Conservation (phyloP, 805 yeast species). For the Pichia exigua region DNA sequence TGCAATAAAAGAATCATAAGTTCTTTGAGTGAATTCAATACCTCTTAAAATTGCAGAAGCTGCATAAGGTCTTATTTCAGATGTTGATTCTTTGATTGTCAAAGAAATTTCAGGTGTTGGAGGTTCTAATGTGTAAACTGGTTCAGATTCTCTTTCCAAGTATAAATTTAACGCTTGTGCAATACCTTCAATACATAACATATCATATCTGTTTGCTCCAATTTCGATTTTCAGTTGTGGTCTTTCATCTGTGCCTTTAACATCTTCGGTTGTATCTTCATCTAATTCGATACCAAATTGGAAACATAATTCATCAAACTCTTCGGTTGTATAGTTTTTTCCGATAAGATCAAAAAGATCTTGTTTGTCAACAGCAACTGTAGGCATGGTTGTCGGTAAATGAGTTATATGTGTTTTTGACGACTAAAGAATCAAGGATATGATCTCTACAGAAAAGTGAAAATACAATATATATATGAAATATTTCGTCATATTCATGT, state of each 20-base stretch:
- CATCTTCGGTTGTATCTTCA: constrained; percentile 87
- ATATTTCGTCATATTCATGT: not conserved
- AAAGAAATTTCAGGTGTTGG: constrained; percentile 54
- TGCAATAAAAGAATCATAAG: constrained; percentile 90
- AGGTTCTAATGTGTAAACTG: constrained; percentile 56
- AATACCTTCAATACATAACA: constrained; percentile 97
- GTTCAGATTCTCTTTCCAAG: constrained; percentile 59
- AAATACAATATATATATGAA: too few species aligned
- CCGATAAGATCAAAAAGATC: constrained; percentile 81
- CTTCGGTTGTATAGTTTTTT: constrained; percentile 65
- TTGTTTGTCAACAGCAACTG: constrained; percentile 89
- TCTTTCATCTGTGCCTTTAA: constrained; percentile 66
- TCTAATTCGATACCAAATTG: constrained; percentile 96
- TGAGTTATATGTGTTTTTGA: not conserved
- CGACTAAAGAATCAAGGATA: not conserved
- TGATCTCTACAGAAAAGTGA: not conserved
- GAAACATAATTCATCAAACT: constrained; percentile 94
- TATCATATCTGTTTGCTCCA: constrained; percentile 97
- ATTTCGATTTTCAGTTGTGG: constrained; percentile 97
- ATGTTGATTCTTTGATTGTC: constrained; percentile 69
- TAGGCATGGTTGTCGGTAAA: constrained; percentile 62
- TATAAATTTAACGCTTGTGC: constrained; percentile 91
- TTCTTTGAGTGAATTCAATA: constrained; percentile 70
- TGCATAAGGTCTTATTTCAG: constrained; percentile 79
- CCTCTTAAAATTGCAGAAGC: constrained; percentile 91